phyloP scores from a whole-genome alignment of 805 yeast genomes.

The Candida takata region DNA sequence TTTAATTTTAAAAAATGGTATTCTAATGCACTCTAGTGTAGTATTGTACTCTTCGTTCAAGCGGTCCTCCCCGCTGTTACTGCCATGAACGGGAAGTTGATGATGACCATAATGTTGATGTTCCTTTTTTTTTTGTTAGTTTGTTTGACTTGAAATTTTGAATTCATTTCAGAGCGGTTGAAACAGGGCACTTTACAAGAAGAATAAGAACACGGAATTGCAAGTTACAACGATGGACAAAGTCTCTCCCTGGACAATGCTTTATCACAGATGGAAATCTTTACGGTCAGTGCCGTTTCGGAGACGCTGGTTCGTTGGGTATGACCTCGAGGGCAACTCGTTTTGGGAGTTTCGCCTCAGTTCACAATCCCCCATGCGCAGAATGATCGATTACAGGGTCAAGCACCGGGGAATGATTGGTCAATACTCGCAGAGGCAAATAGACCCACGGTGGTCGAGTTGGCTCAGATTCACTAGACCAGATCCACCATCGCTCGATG shows the following conservation, averaged over 20 bases:
- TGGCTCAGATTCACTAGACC: conserved; percentile 68
- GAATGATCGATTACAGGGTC: conserved; percentile 57
- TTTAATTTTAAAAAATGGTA: too few species aligned
- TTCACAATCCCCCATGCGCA: conserved; percentile 39
- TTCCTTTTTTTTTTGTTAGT: too few species aligned
- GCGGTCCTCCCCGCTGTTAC: too few species aligned
- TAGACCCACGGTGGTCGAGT: conserved; percentile 69
- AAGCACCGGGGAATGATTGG: conserved; percentile 42
- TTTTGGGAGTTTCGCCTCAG: conserved; percentile 69
- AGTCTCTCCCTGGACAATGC: conserved; percentile 42
- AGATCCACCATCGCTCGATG: conserved; percentile 54
- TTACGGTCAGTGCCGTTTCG: conserved; percentile 63
- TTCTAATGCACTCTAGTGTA: too few species aligned
- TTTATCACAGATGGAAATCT: conserved; percentile 52
- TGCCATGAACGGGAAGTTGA: too few species aligned
- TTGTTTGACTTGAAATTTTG: too few species aligned
- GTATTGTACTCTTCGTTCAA: too few species aligned
- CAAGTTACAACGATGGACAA: conserved; percentile 39
- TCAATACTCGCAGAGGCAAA: conserved; percentile 25
- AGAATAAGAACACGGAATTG: too few species aligned
- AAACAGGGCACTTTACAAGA: too few species aligned
- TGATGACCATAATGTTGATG: too few species aligned
- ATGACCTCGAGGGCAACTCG: conserved; percentile 77
- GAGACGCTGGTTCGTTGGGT: conserved; percentile 53
- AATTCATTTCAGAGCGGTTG: too few species aligned